A percentile compares a stretch with the other conserved stretches of the same genome.
Conservation (phyloP, 805 yeast genomes). For the Kuraishia piskuri region DNA sequence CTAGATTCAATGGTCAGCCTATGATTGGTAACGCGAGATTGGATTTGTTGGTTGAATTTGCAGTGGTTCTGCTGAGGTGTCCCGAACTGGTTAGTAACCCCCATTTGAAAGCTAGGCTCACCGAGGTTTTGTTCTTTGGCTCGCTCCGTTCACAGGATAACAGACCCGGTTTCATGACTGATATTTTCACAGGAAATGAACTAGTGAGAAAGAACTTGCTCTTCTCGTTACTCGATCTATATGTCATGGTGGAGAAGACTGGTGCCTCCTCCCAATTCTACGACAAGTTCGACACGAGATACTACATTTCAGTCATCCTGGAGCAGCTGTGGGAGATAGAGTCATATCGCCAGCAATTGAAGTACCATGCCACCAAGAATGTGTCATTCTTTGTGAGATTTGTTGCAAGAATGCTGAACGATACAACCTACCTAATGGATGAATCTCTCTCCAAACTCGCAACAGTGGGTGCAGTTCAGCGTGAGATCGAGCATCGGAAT, state of each 20-base stretch:
- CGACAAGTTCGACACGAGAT: conserved; percentile 90
- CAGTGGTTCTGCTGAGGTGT: conserved; percentile 69
- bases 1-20: conserved; percentile 48
- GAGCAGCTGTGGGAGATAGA: conserved; percentile 78
- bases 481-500: conserved; percentile 48
- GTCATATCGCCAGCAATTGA: conserved; percentile 59
- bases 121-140: conserved; percentile 75
- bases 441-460: conserved; percentile 78
- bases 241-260: conserved; percentile 92
- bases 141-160: conserved; percentile 38
- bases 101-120: conserved; percentile 78
- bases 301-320: conserved; percentile 73
- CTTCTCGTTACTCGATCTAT: conserved; percentile 80
- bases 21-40: conserved; percentile 46
- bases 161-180: conserved; percentile 66
- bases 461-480: conserved; percentile 68
- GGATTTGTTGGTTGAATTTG: conserved; percentile 55
- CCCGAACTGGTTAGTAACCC: conserved; percentile 87
- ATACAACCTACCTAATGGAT: conserved; percentile 84
- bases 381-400: conserved; percentile 85
- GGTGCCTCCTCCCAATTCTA: conserved; percentile 93
- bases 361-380: conserved; percentile 53
- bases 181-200: conserved; percentile 54
- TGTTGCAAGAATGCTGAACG: conserved; percentile 91
- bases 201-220: conserved; percentile 58